These are phyloP conservation scores for Coemansia sp. DNA, from an alignment of 192 early-diverging fungal species.

Conservation along the genomic window DNA sequence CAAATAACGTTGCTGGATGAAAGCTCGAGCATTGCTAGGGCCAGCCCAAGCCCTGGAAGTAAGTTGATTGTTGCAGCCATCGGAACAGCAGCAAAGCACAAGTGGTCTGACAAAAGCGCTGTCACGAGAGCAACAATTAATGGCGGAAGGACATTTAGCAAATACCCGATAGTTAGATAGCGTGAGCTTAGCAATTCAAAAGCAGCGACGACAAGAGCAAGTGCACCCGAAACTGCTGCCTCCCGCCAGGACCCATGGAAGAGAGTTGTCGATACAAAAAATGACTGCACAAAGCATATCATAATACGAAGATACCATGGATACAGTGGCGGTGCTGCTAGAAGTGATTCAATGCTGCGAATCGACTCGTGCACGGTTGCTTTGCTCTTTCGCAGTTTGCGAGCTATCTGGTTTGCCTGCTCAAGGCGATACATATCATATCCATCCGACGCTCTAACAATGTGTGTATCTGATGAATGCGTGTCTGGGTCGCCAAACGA, in stretches of 20 bases:
- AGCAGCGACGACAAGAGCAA: slow-evolving; percentile 53
- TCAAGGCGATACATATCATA: slow-evolving; percentile 63
- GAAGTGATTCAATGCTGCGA: slow-evolving; percentile 55
- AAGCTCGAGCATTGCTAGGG: slow-evolving; percentile 76
- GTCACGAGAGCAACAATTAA: slow-evolving; percentile 57
- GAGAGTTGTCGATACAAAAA: slow-evolving; percentile 58
- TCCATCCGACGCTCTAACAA: slow-evolving; percentile 55
- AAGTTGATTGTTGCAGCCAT: slow-evolving; percentile 59
- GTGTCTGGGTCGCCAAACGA: slow-evolving; percentile 64
- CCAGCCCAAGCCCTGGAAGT: slow-evolving; percentile 71
- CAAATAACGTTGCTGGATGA: slow-evolving; percentile 79
- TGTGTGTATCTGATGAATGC: slow-evolving; percentile 70
- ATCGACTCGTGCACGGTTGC: slow-evolving; percentile 60
- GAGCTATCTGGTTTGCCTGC: slow-evolving; percentile 59
- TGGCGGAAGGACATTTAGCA: slow-evolving; percentile 59
- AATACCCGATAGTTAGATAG: slow-evolving; percentile 50
- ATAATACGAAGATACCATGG: slow-evolving; percentile 54
- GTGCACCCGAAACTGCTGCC: slow-evolving; percentile 48
- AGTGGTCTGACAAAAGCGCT: slow-evolving; percentile 50
- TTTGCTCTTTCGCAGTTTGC: slow-evolving; percentile 56
- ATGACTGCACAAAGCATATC: slow-evolving; percentile 53
- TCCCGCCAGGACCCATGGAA: slow-evolving; percentile 64
- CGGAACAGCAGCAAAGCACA: slow-evolving; percentile 59
- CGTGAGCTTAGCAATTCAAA: slow-evolving; percentile 55
- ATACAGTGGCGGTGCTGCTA: slow-evolving; percentile 42